Percentiles rank a stretch among this genome's conserved stretches.
These are phyloP conservation scores for Cicer arietinum DNA, from an alignment of 306 rosid species.

Conservation along the genomic window DNA sequence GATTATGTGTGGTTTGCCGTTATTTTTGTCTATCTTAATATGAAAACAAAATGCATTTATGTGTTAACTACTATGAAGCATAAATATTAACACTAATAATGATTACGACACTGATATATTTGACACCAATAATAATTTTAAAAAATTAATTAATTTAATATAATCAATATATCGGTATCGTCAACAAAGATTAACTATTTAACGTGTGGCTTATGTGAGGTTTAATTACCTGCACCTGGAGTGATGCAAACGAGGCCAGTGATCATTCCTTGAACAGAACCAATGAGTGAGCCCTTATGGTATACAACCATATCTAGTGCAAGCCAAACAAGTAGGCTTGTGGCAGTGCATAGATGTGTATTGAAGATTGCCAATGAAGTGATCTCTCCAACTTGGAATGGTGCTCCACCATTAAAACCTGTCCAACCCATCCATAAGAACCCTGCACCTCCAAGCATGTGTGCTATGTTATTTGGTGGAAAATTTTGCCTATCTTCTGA, in stretches of 20 bases:
- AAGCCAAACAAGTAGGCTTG: conserved; percentile 78
- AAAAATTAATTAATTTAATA: no score
- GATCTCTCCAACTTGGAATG: conserved; percentile 55
- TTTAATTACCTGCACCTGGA: conserved; percentile 72
- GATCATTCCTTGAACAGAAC: conserved; percentile 84
- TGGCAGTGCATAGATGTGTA: conserved; percentile 76
- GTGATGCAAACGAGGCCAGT: conserved; percentile 88
- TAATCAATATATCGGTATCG: no score
- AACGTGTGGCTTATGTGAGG: neutral
- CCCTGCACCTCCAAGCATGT: conserved; percentile 80
- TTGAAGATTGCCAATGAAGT: conserved; percentile 68
- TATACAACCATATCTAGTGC: conserved; percentile 67
- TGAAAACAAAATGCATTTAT: no score
- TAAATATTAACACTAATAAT: no score
- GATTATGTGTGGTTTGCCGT: no score
- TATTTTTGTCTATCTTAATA: no score
- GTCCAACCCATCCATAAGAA: conserved; percentile 86
- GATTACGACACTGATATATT: no score
- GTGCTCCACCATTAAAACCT: conserved; percentile 85
- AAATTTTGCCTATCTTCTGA: conserved; percentile 67
- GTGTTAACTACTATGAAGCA: no score
- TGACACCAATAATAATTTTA: no score
- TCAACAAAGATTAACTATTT: neutral
- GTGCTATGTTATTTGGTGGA: conserved; percentile 80
- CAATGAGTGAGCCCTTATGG: conserved; percentile 68